Conservation (phyloP, 495 filamentous ascomycete species). For the Penicillium verhagenii region DNA sequence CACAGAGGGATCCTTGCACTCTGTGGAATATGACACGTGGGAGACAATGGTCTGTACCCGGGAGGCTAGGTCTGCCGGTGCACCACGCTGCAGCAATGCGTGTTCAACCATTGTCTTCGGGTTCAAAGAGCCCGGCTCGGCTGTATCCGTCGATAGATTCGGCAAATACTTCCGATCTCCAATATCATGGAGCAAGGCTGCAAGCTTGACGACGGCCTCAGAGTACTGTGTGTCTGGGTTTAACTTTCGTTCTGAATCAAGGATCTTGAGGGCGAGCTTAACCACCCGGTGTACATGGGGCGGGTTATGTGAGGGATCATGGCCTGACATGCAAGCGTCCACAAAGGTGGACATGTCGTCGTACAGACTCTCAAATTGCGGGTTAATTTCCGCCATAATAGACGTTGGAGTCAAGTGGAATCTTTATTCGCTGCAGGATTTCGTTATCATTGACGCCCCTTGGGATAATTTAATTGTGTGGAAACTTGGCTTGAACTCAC, state of each 20-base stretch:
- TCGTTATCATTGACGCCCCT: neutral
- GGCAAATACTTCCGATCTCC: conserved; percentile 78
- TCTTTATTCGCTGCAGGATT: neutral
- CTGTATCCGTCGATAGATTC: conserved; percentile 1
- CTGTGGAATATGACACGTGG: conserved; percentile 75
- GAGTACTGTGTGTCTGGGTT: conserved; percentile 41
- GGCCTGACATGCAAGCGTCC: conserved; percentile 69
- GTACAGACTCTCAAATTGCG: conserved; percentile 38
- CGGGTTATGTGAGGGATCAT: conserved; percentile 86
- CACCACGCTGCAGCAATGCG: conserved; percentile 58
- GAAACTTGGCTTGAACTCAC: neutral
- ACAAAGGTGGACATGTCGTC: conserved; percentile 56
- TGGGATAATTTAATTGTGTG: neutral
- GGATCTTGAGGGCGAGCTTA: conserved; percentile 62
- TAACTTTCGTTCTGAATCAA: conserved; percentile 40
- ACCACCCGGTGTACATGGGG: conserved; percentile 79
- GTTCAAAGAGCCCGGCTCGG: conserved; percentile 22
- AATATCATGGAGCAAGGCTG: conserved; percentile 82
- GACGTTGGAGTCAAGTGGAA: neutral
- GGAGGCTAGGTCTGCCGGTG: conserved; percentile 51
- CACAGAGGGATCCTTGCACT: conserved; percentile 56
- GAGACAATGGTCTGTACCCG: conserved; percentile 67
- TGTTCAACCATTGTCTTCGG: conserved; percentile 53
- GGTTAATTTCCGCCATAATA: conserved; percentile 13
- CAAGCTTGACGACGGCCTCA: conserved; percentile 60